Base-by-base conservation (phyloP, 768 basidiomycete genomes). In the Boletus sp. region DNA sequence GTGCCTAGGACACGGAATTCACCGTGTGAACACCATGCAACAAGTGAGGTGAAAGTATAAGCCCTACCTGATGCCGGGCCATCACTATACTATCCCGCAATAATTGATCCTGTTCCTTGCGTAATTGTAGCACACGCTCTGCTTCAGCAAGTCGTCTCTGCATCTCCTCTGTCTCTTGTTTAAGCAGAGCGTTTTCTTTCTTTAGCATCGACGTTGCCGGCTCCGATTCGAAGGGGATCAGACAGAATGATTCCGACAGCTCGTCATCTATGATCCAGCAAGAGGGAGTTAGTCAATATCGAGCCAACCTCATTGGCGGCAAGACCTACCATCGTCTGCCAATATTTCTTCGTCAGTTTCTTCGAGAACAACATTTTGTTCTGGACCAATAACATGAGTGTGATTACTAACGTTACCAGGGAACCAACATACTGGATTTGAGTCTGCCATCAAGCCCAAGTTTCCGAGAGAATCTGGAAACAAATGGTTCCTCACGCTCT, bases 1-100 rank as follows among this genome's bases (percentile, higher is more conserved):
- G 91, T 15, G 91, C 91, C 91, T 93, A 50, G 5, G 40, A 10
- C 24, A 52, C 49, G 47, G 47, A 41, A 54, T 24, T 48, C 24
- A 20, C 30, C 18, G 47, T 50, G 36, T 54, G 47, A 47, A 62
- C n/a, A 24, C 45, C 48, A 58, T 41, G 42, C 9, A 40, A 24
- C 36, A 37, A 32, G 20, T 10, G 47, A 50, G 11, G 24, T 36
- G 41, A 50, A 42, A 12, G 5, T 24, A n/a, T 29, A 51, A 57
- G 48, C 37, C 64, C 73, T 77, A 81, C 92, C 85, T 79, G 87
- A 76, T 71, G 85, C 70, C 72, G 86, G 0, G 82, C 83, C 78
- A 83, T 80, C 73, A 76, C 84, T 76, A 94, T 90, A 60, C 89
- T 90, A 61, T 92, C 91, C 24, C 89, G 84, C 55, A 94, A 71